A percentile compares a stretch with the other conserved stretches of the same genome.
These are phyloP conservation scores for Apiospora rasikravindrae DNA, from an alignment of 2,329 filamentous ascomycete genomes.

Conservation along the genomic window DNA sequence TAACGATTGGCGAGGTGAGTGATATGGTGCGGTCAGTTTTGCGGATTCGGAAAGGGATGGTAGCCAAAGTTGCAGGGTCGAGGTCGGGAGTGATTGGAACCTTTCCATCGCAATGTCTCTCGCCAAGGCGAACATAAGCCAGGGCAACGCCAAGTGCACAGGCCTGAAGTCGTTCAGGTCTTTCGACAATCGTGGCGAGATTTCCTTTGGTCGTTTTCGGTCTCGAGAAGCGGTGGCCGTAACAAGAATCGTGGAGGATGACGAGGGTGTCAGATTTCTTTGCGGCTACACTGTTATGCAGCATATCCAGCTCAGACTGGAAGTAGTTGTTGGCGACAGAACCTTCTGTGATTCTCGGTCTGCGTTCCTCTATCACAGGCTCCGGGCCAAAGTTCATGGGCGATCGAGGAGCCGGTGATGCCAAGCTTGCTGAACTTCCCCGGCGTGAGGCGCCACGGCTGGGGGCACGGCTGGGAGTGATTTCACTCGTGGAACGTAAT, in stretches of 20 bases:
- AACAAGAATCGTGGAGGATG: constrained; percentile 90
- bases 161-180: constrained; percentile 89
- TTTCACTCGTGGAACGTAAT: constrained; percentile 54
- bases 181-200: constrained; percentile 85
- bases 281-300: constrained; percentile 54
- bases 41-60: constrained; percentile 80
- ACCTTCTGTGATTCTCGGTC: constrained; percentile 51
- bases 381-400: neutral
- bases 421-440: constrained; percentile 51
- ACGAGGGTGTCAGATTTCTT: constrained; percentile 71
- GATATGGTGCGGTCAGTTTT: constrained; percentile 77
- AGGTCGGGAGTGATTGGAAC: constrained; percentile 70
- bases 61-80: constrained; percentile 58
- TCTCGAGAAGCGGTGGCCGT: constrained; percentile 89
- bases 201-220: constrained; percentile 75
- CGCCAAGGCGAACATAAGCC: constrained; percentile 90
- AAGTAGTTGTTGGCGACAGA: constrained; percentile 73
- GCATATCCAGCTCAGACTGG: constrained; percentile 68
- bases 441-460: constrained; percentile 51
- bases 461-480: constrained; percentile 42
- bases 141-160: constrained; percentile 80
- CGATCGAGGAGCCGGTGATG: constrained; percentile 45
- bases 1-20: constrained; percentile 77
- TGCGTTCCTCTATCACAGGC: constrained; percentile 42
- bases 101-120: constrained; percentile 73